Evolutionary conservation across 768 basidiomycete species (phyloP).

Genomic region (Chalciporus chontae): DNA sequence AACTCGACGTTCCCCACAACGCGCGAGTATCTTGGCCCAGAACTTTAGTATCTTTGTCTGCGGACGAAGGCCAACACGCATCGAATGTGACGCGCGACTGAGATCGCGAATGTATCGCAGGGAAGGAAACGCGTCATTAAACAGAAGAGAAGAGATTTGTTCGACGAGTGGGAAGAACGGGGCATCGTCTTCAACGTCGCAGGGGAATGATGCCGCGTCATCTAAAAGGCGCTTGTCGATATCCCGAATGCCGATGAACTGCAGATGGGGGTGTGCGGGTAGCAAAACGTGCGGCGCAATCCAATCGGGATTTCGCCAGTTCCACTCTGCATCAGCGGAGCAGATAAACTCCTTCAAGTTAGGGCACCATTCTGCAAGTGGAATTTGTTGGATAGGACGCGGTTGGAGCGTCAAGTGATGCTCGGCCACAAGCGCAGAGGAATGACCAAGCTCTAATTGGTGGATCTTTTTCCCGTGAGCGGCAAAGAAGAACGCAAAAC

Average conservation of each 20-base stretch:
- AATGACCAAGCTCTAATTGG: slow-evolving; percentile 74
- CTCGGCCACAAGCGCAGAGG: slow-evolving; percentile 61
- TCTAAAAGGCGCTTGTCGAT: slow-evolving; percentile 60
- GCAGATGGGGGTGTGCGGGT: slow-evolving; percentile 55
- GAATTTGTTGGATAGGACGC: slow-evolving; percentile 36
- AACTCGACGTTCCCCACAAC: slow-evolving; percentile 52
- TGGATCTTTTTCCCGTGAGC: slow-evolving; percentile 58
- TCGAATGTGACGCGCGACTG: slow-evolving; percentile 52
- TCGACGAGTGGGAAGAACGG: slow-evolving; percentile 64
- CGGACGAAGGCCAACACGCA: slow-evolving; percentile 40
- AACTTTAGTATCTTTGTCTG: slow-evolving; percentile 40
- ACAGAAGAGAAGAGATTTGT: slow-evolving; percentile 60
- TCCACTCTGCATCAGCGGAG: slow-evolving; percentile 76
- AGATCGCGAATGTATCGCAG: slow-evolving; percentile 63
- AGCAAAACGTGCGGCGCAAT: slow-evolving; percentile 74
- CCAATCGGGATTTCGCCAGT: slow-evolving; percentile 78
- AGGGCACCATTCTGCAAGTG: slow-evolving; percentile 67
- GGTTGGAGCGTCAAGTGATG: slow-evolving; percentile 54
- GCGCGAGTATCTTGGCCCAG: slow-evolving; percentile 46
- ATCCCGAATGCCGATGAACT: slow-evolving; percentile 70
- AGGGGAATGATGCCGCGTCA: slow-evolving; percentile 35
- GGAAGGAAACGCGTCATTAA: slow-evolving; percentile 57
- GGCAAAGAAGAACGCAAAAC: slow-evolving; percentile 63
- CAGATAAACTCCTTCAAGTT: slow-evolving; percentile 69
- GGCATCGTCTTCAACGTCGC: slow-evolving; percentile 36